Evolutionary conservation across 179 eudicot species (phyloP).

Genomic region (Amaranthus tricolor): DNA sequence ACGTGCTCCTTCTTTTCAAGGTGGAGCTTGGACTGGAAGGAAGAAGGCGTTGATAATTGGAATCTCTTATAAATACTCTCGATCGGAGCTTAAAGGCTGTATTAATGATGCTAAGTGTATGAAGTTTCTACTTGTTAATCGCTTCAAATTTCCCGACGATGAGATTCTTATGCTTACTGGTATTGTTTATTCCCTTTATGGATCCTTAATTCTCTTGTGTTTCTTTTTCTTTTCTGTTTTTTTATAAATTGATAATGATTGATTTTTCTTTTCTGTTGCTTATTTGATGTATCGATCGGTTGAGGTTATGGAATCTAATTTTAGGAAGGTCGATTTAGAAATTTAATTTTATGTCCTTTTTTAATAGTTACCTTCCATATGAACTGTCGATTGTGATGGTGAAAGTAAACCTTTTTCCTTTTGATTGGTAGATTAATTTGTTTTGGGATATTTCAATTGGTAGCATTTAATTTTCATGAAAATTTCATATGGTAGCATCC

Average conservation of each 20-base stretch:
- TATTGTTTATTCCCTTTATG: conserved; percentile 22
- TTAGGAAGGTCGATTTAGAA: too few relatives aligned
- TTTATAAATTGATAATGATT: not conserved
- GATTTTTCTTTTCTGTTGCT: too few relatives aligned
- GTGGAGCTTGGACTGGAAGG: conserved; percentile 43
- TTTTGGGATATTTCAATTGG: too few relatives aligned
- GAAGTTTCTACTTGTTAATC: conserved; percentile 56
- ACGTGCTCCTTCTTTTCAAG: conserved; percentile 23
- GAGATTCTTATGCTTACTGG: conserved; percentile 91
- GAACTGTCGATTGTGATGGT: too few relatives aligned
- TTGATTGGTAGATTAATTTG: too few relatives aligned
- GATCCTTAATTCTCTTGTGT: not conserved
- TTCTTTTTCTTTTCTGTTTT: not conserved
- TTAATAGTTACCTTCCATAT: too few relatives aligned
- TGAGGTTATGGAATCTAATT: too few relatives aligned
- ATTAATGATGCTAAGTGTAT: conserved; percentile 92
- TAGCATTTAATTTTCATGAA: too few relatives aligned
- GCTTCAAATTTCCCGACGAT: conserved; percentile 62
- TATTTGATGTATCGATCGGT: too few relatives aligned
- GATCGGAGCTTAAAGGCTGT: conserved; percentile 84
- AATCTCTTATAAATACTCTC: conserved; percentile 51
- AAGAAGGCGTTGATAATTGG: conserved; percentile 92
- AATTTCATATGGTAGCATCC: too few relatives aligned
- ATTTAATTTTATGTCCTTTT: too few relatives aligned
- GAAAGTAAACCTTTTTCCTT: too few relatives aligned